Percentiles rank a stretch among this genome's conserved stretches.
Evolutionary conservation across 2,329 filamentous ascomycete genomes (phyloP).

Genomic region (Cytospora schulzeri): DNA sequence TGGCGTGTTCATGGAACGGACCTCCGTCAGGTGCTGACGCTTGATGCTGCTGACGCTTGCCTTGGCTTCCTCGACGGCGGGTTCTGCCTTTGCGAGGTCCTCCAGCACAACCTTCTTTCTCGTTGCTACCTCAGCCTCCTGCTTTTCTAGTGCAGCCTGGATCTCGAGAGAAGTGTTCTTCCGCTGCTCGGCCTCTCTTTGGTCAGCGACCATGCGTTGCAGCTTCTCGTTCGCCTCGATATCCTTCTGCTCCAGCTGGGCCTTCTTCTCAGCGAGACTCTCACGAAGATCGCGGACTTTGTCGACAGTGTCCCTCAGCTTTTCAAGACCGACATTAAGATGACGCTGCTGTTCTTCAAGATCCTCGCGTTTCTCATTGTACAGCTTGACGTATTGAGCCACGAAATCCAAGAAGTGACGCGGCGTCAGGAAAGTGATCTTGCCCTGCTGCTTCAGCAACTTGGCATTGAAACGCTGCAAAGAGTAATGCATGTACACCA

Average conservation of each 20-base stretch:
- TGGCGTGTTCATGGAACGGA: constrained; percentile 93
- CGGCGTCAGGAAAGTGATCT: constrained; percentile 89
- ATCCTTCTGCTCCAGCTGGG: constrained; percentile 89
- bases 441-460: constrained; percentile 88
- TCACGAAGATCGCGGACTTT: constrained; percentile 91
- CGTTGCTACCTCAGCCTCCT: constrained; percentile 83
- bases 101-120: constrained; percentile 82
- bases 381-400: constrained; percentile 93
- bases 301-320: constrained; percentile 92
- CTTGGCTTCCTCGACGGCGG: constrained; percentile 88
- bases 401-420: constrained; percentile 98
- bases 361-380: constrained; percentile 97
- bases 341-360: constrained; percentile 98
- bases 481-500: constrained; percentile 99
- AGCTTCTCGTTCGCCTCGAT: constrained; percentile 96
- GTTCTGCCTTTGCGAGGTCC: constrained; percentile 89
- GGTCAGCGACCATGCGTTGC: constrained; percentile 94
- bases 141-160: constrained; percentile 81
- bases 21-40: constrained; percentile 93
- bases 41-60: constrained; percentile 99
- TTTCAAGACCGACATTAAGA: constrained; percentile 96
- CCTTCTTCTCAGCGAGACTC: constrained; percentile 92
- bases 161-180: constrained; percentile 88
- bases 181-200: constrained; percentile 89
- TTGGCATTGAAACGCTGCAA: constrained; percentile 86